Evolutionary conservation across 352 stramenopile genomes (phyloP).

Genomic region (Plasmopara muralis): DNA sequence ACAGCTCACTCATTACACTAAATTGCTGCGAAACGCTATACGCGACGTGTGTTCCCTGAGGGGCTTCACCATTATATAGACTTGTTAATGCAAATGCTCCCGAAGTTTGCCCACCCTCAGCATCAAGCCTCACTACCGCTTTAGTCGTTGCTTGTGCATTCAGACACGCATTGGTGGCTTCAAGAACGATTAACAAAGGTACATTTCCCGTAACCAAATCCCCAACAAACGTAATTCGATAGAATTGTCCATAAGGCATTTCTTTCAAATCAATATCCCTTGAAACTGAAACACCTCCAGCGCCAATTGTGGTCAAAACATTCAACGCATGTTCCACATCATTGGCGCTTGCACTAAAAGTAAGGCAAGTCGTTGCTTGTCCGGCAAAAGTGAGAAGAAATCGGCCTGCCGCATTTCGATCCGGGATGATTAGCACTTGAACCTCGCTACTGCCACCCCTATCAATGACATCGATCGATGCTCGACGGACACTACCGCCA

Average conservation of each 20-base stretch:
- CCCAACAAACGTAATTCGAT: conserved; percentile 60
- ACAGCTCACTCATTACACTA: conserved; percentile 60
- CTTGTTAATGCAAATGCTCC: conserved; percentile 38
- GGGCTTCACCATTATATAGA: conserved; percentile 47
- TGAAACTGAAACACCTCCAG: conserved; percentile 39
- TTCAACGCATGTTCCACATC: conserved; percentile 27
- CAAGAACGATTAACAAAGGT: conserved; percentile 16
- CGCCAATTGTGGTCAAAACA: conserved; percentile 28
- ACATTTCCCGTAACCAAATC: conserved; percentile 52
- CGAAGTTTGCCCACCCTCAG: conserved; percentile 21
- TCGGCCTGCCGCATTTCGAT: conserved; percentile 8
- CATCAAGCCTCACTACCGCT: conserved; percentile 11
- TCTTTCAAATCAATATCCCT: conserved; percentile 30
- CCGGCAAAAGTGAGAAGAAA: conserved; percentile 56
- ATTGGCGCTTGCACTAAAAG: conserved; percentile 21
- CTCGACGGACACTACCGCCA: conserved; percentile 34
- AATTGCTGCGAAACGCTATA: conserved; percentile 66
- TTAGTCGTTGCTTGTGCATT: conserved; percentile 11
- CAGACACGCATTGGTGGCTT: conserved; percentile 5
- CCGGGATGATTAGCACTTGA: conserved; percentile 38
- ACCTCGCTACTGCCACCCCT: conserved; percentile 58
- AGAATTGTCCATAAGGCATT: conserved; percentile 50
- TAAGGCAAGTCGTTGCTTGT: conserved; percentile 31
- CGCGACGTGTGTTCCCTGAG: conserved; percentile 31
- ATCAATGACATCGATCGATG: conserved; percentile 32